Percentiles rank a stretch among this genome's conserved stretches.
These are phyloP conservation scores for Thelephora aurantiotincta DNA, from an alignment of 768 basidiomycete genomes.

Conservation along the genomic window DNA sequence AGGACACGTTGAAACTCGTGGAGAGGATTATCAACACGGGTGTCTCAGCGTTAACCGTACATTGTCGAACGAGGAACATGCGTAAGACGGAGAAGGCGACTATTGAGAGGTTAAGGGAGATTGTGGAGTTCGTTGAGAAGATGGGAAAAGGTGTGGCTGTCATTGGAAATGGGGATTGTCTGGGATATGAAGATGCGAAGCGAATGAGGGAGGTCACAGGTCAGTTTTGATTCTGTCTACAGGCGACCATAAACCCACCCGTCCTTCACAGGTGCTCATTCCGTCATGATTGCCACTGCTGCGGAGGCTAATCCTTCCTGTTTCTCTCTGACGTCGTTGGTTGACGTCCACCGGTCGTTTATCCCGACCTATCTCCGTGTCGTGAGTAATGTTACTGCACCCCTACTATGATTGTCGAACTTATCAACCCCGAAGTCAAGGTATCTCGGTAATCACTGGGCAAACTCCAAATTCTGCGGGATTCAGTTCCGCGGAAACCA, in stretches of 20 bases:
- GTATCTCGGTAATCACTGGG: slow-evolving; percentile 70
- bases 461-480: slow-evolving; percentile 79
- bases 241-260: neutral
- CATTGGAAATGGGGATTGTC: slow-evolving; percentile 88
- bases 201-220: slow-evolving; percentile 66
- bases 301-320: slow-evolving; percentile 89
- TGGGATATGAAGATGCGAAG: slow-evolving; percentile 63
- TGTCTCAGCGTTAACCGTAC: slow-evolving; percentile 80
- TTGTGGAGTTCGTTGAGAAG: slow-evolving; percentile 71
- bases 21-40: slow-evolving; percentile 80
- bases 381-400: slow-evolving; percentile 25
- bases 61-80: slow-evolving; percentile 91
- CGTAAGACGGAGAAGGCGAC: slow-evolving; percentile 67
- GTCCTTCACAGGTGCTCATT: slow-evolving; percentile 49
- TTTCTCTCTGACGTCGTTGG: slow-evolving; percentile 56
- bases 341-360: slow-evolving; percentile 54
- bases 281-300: slow-evolving; percentile 92
- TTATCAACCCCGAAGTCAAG: slow-evolving; percentile 30
- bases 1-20: slow-evolving; percentile 83
- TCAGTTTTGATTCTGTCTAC: slow-evolving; percentile 16
- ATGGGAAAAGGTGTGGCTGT: slow-evolving; percentile 75
- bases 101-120: slow-evolving; percentile 65
- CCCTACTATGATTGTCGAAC: neutral
- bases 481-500: slow-evolving; percentile 66
- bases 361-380: slow-evolving; percentile 64